A percentile compares a stretch with the other conserved stretches of the same genome.
Evolutionary conservation across 202 grass and related monocot genomes (phyloP).

Genomic region (Carex sylvatica): DNA sequence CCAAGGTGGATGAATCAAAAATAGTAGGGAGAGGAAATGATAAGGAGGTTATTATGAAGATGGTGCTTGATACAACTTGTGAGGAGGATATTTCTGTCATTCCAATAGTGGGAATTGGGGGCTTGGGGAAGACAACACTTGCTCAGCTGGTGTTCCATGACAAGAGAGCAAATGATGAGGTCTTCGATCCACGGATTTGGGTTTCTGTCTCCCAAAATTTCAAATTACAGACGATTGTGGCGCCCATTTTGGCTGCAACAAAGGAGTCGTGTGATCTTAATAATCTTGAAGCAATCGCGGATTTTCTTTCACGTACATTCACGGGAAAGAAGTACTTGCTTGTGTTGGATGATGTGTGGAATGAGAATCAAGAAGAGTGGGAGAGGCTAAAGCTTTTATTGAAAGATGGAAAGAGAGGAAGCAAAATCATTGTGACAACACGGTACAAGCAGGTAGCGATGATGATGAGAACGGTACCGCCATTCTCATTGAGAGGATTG

Average conservation of each 20-base stretch:
- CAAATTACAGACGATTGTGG: constrained; percentile 32
- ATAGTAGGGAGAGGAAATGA: constrained; percentile 38
- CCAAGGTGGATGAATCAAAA: constrained; percentile 50
- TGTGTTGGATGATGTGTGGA: constrained; percentile 59
- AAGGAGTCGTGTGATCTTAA: constrained; percentile 33
- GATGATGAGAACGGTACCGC: constrained; percentile 43
- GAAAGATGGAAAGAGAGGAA: constrained; percentile 45
- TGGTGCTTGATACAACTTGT: constrained; percentile 42
- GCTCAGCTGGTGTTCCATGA: constrained; percentile 62
- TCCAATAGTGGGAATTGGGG: constrained; percentile 45
- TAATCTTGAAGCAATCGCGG: constrained; percentile 28
- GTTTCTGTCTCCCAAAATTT: constrained; percentile 46
- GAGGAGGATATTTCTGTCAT: constrained; percentile 55
- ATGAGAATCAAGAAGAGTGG: constrained; percentile 51
- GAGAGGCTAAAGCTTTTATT: constrained; percentile 41
- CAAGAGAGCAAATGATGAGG: constrained; percentile 34
- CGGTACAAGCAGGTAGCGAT: constrained; percentile 31
- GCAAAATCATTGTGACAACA: constrained; percentile 72
- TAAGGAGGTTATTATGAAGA: constrained; percentile 47
- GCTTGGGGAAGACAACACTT: constrained; percentile 57
- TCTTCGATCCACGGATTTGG: constrained; percentile 49
- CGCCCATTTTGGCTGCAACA: constrained; percentile 35
- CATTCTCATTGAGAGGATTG: constrained; percentile 35
- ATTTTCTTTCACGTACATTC: constrained; percentile 37
- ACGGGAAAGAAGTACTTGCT: constrained; percentile 58